These are phyloP conservation scores for Microdochium trichocladiopsis DNA, from an alignment of 2,329 filamentous ascomycete genomes.

Conservation along the genomic window DNA sequence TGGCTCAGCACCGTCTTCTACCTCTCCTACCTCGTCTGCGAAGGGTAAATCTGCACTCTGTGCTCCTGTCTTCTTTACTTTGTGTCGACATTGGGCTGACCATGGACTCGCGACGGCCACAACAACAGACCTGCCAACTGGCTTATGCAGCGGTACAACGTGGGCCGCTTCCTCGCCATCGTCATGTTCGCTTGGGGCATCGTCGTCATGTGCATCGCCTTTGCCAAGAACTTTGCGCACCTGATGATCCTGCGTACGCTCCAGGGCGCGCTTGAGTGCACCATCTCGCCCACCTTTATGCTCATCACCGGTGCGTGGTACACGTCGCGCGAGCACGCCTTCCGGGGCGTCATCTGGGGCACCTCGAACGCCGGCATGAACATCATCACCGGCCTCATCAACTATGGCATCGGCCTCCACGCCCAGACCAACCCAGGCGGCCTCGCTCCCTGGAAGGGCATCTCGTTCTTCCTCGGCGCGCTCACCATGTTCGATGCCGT, in stretches of 20 bases:
- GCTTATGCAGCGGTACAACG: slow-evolving; percentile 24
- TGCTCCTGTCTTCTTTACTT: background rate
- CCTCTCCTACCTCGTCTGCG: slow-evolving; percentile 17
- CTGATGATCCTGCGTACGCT: slow-evolving; percentile 19
- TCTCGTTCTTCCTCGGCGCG: slow-evolving; percentile 19
- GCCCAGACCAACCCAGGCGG: slow-evolving; percentile 13
- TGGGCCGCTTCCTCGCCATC: slow-evolving; percentile 23
- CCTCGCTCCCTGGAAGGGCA: slow-evolving; percentile 17
- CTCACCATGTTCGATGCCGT: slow-evolving; percentile 15
- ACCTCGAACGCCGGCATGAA: slow-evolving; percentile 23
- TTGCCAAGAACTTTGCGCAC: slow-evolving; percentile 18
- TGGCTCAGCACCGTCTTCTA: slow-evolving; percentile 23
- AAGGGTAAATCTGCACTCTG: slow-evolving; percentile 6
- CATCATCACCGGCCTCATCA: slow-evolving; percentile 20
- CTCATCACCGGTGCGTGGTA: slow-evolving; percentile 24
- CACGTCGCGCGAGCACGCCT: slow-evolving; percentile 19
- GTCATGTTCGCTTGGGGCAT: slow-evolving; percentile 25
- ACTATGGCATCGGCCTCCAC: slow-evolving; percentile 15
- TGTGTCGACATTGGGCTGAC: background rate
- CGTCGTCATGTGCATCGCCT: slow-evolving; percentile 19
- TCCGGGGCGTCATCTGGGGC: slow-evolving; percentile 22
- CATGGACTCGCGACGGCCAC: background rate
- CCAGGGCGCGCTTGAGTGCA: slow-evolving; percentile 21
- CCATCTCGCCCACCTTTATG: slow-evolving; percentile 20
- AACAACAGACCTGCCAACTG: slow-evolving; percentile 13